Conservation (phyloP, 192 early-diverging fungal genomes). For the Umbelopsis isabellina region DNA sequence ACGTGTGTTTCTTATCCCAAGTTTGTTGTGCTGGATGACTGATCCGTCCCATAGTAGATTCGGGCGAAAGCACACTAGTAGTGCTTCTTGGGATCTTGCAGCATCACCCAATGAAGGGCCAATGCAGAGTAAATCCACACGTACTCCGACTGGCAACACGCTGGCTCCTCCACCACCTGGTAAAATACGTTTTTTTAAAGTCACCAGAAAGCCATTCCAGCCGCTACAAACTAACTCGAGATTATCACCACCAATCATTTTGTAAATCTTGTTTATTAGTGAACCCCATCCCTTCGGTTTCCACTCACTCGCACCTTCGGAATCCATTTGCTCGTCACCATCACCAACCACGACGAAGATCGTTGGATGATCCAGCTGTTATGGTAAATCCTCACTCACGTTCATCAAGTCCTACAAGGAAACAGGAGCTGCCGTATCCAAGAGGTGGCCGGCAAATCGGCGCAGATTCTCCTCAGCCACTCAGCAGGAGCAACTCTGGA, state of each 20-base stretch:
- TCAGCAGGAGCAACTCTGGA: constrained; percentile 9
- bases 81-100: constrained; percentile 14
- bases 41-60: constrained; percentile 2
- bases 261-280: background rate
- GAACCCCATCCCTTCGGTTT: background rate
- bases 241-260: background rate
- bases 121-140: constrained; percentile 10
- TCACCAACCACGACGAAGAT: constrained; percentile 14
- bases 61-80: constrained; percentile 18
- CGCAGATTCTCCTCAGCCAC: background rate
- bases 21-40: background rate
- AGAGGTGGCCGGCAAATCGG: constrained; percentile 17
- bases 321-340: constrained; percentile 16
- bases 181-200: background rate
- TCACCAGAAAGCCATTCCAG: background rate
- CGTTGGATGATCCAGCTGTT: constrained; percentile 17
- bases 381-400: constrained; percentile 19
- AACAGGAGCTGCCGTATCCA: constrained; percentile 14
- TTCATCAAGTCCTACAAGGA: constrained; percentile 12
- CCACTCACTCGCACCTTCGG: constrained; percentile 5
- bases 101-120: constrained; percentile 14
- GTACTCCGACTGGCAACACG: constrained; percentile 16
- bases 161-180: constrained; percentile 14
- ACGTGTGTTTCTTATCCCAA: background rate
- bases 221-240: background rate